These are phyloP conservation scores for Tricholoma saponaceum DNA, from an alignment of 768 basidiomycete species.

Conservation along the genomic window DNA sequence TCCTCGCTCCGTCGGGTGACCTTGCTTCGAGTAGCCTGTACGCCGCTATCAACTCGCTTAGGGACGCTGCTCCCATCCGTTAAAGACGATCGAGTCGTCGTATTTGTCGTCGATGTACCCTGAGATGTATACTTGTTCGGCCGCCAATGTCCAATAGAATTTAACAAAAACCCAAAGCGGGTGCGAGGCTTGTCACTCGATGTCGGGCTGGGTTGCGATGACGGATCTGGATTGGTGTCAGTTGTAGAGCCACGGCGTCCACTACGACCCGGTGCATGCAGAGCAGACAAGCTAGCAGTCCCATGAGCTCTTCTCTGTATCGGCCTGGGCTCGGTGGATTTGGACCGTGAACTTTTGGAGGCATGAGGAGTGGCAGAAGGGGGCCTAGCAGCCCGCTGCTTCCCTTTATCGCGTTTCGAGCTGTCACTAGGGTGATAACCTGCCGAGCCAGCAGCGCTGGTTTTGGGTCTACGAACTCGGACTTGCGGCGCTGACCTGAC, in stretches of 20 bases:
- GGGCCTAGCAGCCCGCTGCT: constrained; percentile 13
- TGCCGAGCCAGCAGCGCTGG: neutral
- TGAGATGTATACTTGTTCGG: constrained; percentile 19
- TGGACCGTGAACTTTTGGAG: constrained; percentile 19
- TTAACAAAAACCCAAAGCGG: constrained; percentile 27
- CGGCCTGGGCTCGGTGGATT: constrained; percentile 29
- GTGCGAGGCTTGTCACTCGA: constrained; percentile 14
- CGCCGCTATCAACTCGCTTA: neutral
- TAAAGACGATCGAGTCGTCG: neutral
- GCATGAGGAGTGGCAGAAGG: neutral
- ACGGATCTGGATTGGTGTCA: constrained; percentile 8
- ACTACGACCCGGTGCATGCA: constrained; percentile 11
- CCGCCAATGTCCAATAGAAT: constrained; percentile 28
- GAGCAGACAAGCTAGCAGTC: constrained; percentile 10
- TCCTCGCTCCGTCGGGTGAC: constrained; percentile 44
- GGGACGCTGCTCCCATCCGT: neutral
- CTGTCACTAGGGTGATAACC: neutral
- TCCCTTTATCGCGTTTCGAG: constrained; percentile 23
- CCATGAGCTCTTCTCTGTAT: neutral
- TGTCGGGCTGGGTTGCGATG: constrained; percentile 15
- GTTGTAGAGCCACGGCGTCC: constrained; percentile 12
- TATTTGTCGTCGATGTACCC: constrained; percentile 2
- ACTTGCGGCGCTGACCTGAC: constrained; percentile 21
- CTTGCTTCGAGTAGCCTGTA: neutral
- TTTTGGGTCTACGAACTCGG: constrained; percentile 13